A percentile compares a stretch with the other conserved stretches of the same genome.
These are phyloP conservation scores for Evansstolkia leycettana DNA, from an alignment of 495 filamentous ascomycete species.

Conservation along the genomic window DNA sequence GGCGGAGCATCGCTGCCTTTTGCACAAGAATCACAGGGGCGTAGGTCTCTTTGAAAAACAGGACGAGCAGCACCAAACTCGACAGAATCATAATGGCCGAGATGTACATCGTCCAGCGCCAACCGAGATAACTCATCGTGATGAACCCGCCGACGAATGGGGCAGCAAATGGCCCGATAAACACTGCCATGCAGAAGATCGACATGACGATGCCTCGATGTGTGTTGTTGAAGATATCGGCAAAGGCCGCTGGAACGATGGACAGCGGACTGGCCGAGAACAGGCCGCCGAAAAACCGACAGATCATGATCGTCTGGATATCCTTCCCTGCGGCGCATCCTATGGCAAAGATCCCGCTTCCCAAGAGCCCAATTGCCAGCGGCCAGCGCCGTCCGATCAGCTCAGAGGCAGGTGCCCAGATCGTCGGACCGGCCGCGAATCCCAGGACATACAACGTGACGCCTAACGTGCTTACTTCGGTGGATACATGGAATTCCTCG, in stretches of 20 bases:
- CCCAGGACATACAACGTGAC: conserved; percentile 39
- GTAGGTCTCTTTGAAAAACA: conserved; percentile 27
- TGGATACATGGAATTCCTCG: conserved; percentile 27
- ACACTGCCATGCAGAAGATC: conserved; percentile 24
- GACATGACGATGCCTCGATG: conserved; percentile 22
- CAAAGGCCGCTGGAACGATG: conserved; percentile 22
- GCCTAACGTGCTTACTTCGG: conserved; percentile 34
- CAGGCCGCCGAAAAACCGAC: conserved; percentile 25
- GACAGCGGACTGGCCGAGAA: conserved; percentile 23
- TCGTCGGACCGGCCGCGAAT: conserved; percentile 34
- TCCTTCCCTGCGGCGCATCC: conserved; percentile 34
- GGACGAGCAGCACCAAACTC: conserved; percentile 12
- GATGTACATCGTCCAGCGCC: conserved; percentile 18
- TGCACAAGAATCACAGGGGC: conserved; percentile 23
- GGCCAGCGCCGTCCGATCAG: conserved; percentile 30
- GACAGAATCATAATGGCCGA: conserved; percentile 18
- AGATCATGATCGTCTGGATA: conserved; percentile 26
- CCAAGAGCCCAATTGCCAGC: conserved; percentile 26
- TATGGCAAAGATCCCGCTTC: conserved; percentile 35
- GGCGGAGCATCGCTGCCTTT: conserved; percentile 27
- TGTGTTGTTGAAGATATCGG: conserved; percentile 24
- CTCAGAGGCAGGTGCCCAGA: conserved; percentile 46
- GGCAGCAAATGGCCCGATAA: conserved; percentile 22
- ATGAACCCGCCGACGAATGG: conserved; percentile 23
- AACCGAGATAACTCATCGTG: conserved; percentile 10